Percentiles rank a stretch among this genome's conserved stretches.
phyloP scores from a whole-genome alignment of 257 asterid species.

The Solanum bulbocastanum region DNA sequence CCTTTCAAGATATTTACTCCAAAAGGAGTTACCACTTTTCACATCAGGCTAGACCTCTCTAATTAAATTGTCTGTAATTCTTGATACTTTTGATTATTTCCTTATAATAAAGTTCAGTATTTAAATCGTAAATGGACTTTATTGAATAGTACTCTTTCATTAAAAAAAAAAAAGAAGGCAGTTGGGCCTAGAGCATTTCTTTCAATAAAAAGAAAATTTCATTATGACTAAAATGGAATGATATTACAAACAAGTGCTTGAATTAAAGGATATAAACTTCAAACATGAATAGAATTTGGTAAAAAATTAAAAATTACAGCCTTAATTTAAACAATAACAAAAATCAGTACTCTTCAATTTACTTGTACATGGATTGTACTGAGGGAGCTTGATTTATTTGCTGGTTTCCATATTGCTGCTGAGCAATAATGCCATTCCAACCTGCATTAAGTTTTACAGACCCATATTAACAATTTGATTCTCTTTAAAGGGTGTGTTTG shows the following conservation, averaged over 20 bases:
- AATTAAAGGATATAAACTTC: background rate
- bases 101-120: background rate
- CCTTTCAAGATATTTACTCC: too few relatives aligned
- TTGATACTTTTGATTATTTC: background rate
- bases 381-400: constrained; percentile 22
- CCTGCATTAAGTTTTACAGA: constrained; percentile 15
- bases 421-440: constrained; percentile 40
- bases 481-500: background rate
- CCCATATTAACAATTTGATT: background rate
- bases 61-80: background rate
- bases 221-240: background rate
- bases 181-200: background rate
- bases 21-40: background rate
- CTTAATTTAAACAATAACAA: background rate
- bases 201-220: background rate
- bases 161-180: background rate
- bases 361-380: constrained; percentile 29
- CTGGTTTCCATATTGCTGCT: constrained; percentile 13
- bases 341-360: background rate
- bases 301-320: background rate
- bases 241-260: background rate
- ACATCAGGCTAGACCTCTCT: background rate
- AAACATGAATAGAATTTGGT: background rate
- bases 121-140: background rate
- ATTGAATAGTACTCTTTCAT: background rate